Base-by-base conservation (phyloP, 352 stramenopile species). In the Saprolegnia diclina region DNA sequence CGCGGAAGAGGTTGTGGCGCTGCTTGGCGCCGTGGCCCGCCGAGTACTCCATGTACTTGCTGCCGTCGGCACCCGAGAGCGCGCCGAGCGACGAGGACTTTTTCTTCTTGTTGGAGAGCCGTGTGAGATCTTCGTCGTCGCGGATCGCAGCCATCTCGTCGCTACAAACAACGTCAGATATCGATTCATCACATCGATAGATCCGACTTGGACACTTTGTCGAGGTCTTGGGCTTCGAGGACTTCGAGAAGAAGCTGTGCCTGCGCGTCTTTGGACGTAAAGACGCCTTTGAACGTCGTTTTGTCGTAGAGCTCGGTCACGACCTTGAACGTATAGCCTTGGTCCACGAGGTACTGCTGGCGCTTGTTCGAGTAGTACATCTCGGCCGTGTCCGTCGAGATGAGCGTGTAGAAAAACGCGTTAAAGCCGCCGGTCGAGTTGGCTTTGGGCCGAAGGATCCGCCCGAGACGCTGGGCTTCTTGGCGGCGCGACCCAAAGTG, bases 311-410 rank as follows among this genome's bases (percentile, higher is more conserved):
- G 81, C 57, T 98, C 96, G 29, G 92, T 98, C 42, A 99, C 94
- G 67, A 99, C 97, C 82, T 99, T 99, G 81, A 99, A 99, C 22
- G 97, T 99, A 78, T 99, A 99, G 56, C 98, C 98, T 76, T 99
- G 98, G 79, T 99, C 97, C 66, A 99, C 97, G 21, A 99, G 86
- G 77, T 99, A 99, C 77, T 99, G 96, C 77, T 99, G 97, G 3
- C 98, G 85, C 76, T 99, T 99, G 64, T 98, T 97, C 44, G 90
- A 98, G 81, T 99, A 99, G 73, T 97, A 99, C 97, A 99, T 99
- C 73, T 99, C 98, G 73, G 97, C 90, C 54, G 97, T 99, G 77
- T 99, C 97, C 10, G 94, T 98, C 61, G 95, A 98, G 54, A 99
- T 97, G 26, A 99, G 83, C 37, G 98, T 99, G 83, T 99, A 99